A percentile compares a stretch with the other conserved stretches of the same genome.
phyloP scores from a whole-genome alignment of 2,329 filamentous ascomycete species.

The Cladosporium sp. region DNA sequence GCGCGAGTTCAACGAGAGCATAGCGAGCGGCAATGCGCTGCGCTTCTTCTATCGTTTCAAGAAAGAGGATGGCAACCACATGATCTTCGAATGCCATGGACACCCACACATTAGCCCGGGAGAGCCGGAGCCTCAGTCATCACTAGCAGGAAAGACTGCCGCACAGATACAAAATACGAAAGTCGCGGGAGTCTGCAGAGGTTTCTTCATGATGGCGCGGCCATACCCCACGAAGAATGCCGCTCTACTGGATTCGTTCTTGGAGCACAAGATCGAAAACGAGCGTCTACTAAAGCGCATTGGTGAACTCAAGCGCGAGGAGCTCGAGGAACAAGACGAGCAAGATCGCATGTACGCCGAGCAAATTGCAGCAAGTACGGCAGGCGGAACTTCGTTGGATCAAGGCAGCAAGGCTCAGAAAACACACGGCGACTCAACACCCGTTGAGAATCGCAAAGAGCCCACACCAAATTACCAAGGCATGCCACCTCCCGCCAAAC shows the following conservation, averaged over 20 bases:
- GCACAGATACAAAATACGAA: constrained; percentile 8
- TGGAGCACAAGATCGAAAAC: constrained; percentile 97
- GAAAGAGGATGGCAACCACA: constrained; percentile 70
- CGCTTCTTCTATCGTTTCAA: constrained; percentile 84
- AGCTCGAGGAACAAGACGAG: constrained; percentile 74
- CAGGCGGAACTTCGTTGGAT: constrained; percentile 30
- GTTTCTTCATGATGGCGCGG: constrained; percentile 90
- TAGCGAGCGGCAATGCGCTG: constrained; percentile 74
- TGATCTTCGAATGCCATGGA: constrained; percentile 87
- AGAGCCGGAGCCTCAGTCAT: neutral
- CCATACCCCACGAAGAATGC: constrained; percentile 89
- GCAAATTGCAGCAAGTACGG: constrained; percentile 27
- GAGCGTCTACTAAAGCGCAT: constrained; percentile 83
- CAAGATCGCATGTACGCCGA: constrained; percentile 57
- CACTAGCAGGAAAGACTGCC: constrained; percentile 35
- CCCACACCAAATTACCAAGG: constrained; percentile 46
- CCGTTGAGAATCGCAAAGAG: constrained; percentile 22
- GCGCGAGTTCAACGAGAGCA: constrained; percentile 85
- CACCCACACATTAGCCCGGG: constrained; percentile 78
- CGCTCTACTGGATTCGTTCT: constrained; percentile 81
- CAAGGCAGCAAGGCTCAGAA: constrained; percentile 21
- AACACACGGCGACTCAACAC: constrained; percentile 20
- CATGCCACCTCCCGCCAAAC: constrained; percentile 69
- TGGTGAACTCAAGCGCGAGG: constrained; percentile 79
- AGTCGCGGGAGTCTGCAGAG: constrained; percentile 69